A percentile compares a stretch with the other conserved stretches of the same genome.
These are phyloP conservation scores for Lentinula sp. DNA, from an alignment of 768 basidiomycete genomes.

Conservation along the genomic window DNA sequence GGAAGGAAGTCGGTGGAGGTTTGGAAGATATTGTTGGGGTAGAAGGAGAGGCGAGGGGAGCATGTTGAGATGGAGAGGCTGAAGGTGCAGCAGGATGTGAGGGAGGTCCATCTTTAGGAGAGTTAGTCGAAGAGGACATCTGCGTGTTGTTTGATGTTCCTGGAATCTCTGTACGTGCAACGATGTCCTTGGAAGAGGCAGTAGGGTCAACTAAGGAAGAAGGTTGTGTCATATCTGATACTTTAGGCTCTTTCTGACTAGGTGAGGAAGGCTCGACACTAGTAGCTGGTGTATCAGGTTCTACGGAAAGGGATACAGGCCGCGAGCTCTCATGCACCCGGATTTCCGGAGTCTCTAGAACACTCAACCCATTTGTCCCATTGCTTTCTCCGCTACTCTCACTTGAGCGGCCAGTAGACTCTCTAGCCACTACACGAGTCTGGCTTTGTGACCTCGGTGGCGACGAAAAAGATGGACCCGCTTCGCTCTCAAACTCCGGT, in stretches of 20 bases:
- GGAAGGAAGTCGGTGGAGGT: slow-evolving; percentile 3
- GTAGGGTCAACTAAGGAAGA: not conserved
- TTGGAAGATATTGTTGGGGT: not conserved
- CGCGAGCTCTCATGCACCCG: slow-evolving; percentile 1
- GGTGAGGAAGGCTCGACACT: not conserved
- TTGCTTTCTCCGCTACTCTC: slow-evolving; percentile 2
- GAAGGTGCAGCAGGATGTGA: not conserved
- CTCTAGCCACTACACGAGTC: not conserved
- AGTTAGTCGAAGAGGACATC: too few species aligned
- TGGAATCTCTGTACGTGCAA: not conserved
- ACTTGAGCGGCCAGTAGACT: not conserved
- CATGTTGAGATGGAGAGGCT: not conserved
- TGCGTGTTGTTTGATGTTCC: not conserved
- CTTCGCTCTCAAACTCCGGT: slow-evolving; percentile 42
- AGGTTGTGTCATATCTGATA: not conserved
- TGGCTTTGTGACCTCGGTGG: not conserved
- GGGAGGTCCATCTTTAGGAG: not conserved
- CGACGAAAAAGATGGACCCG: not conserved
- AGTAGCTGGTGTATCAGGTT: not conserved
- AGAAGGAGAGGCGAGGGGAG: not conserved
- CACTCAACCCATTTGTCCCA: not conserved
- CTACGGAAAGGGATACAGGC: not conserved
- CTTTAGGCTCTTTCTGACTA: not conserved
- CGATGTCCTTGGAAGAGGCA: not conserved
- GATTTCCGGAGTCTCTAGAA: not conserved